These are phyloP conservation scores for Schoenoplectus tabernaemontani DNA, from an alignment of 202 grass and related monocot genomes.

Conservation along the genomic window DNA sequence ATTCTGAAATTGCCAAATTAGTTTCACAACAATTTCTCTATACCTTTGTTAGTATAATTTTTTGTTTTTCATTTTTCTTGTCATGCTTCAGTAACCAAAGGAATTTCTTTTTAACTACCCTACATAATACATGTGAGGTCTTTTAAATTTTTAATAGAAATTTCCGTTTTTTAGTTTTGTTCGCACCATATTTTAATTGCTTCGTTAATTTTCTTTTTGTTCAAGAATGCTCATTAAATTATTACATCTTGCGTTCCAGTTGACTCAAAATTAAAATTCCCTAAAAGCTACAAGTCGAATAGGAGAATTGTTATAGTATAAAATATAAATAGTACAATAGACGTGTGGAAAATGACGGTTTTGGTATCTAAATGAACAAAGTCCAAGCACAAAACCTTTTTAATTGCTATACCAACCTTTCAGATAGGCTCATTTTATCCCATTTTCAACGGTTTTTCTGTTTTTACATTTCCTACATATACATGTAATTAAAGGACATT, in stretches of 20 bases:
- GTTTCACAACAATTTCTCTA: background rate
- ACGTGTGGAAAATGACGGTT: background rate
- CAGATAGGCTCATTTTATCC: background rate
- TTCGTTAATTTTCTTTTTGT: too few relatives aligned
- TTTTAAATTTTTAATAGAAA: too few relatives aligned
- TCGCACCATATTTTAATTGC: background rate
- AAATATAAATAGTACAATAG: too few relatives aligned
- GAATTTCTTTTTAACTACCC: too few relatives aligned
- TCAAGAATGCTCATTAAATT: too few relatives aligned
- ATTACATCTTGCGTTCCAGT: too few relatives aligned
- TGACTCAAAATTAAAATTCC: background rate
- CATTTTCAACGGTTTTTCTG: background rate
- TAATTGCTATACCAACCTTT: background rate
- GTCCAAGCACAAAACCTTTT: background rate
- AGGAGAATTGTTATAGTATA: too few relatives aligned
- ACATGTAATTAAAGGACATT: background rate
- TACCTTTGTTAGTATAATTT: background rate
- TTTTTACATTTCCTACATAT: background rate
- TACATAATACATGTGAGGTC: too few relatives aligned
- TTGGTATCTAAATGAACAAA: background rate
- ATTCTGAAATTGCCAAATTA: background rate
- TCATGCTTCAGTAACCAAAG: too few relatives aligned
- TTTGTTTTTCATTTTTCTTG: background rate
- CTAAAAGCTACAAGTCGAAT: too few relatives aligned
- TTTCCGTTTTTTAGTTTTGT: too few relatives aligned